Percentiles rank a stretch among this genome's conserved stretches.
These are phyloP conservation scores for Colletotrichum cereale DNA, from an alignment of 2,329 filamentous ascomycete species.

Conservation along the genomic window DNA sequence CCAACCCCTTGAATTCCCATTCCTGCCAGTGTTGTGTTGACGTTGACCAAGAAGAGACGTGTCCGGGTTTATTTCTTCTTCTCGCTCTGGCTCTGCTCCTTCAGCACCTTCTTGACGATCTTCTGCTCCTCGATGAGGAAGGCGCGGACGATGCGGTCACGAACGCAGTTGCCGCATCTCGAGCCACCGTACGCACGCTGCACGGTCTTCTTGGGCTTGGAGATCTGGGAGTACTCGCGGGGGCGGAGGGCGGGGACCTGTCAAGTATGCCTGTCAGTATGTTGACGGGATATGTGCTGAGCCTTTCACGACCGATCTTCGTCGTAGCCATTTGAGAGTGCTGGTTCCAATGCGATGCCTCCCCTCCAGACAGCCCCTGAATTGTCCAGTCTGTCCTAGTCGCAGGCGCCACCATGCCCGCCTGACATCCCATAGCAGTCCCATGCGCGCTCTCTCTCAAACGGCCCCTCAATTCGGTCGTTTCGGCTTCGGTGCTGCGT, in stretches of 20 bases:
- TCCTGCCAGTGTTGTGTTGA: slow-evolving; percentile 41
- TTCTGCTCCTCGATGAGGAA: slow-evolving; percentile 99
- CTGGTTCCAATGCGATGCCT: background rate
- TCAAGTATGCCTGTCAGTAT: slow-evolving; percentile 35
- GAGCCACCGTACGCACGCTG: slow-evolving; percentile 98
- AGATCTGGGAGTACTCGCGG: slow-evolving; percentile 97
- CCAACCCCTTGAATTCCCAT: slow-evolving; percentile 50
- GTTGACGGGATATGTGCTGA: background rate
- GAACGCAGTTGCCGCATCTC: slow-evolving; percentile 98
- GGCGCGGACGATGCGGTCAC: slow-evolving; percentile 96
- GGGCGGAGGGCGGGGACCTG: slow-evolving; percentile 96
- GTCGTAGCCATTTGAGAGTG: slow-evolving; percentile 25
- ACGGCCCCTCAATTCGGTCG: slow-evolving; percentile 22
- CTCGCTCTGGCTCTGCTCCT: slow-evolving; percentile 88
- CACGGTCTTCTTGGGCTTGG: slow-evolving; percentile 99
- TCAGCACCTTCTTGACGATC: slow-evolving; percentile 99
- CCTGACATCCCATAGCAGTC: background rate
- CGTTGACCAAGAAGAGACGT: slow-evolving; percentile 42
- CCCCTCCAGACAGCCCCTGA: background rate
- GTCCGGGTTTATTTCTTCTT: slow-evolving; percentile 74
- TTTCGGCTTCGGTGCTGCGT: slow-evolving; percentile 14
- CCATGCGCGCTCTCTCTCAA: slow-evolving; percentile 28
- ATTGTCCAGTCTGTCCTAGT: background rate
- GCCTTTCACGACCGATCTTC: slow-evolving; percentile 1
- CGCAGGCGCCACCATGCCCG: background rate